Conservation (phyloP, 2,329 filamentous ascomycete species). For the Venturia effusa region DNA sequence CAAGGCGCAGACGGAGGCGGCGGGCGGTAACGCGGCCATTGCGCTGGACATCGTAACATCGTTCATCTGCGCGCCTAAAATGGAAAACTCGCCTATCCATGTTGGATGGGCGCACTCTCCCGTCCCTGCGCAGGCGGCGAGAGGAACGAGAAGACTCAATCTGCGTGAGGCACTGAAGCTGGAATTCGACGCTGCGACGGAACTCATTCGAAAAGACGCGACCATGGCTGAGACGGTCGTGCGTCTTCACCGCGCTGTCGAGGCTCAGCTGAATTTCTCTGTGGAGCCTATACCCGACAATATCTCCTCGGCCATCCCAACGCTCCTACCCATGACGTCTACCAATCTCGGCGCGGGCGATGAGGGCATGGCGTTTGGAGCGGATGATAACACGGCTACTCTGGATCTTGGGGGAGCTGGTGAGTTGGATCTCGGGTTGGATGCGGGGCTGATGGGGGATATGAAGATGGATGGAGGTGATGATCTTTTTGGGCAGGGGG, state of each 20-base stretch:
- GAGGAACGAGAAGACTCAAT: constrained; percentile 32
- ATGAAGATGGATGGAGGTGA: constrained; percentile 19
- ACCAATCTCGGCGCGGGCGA: background rate
- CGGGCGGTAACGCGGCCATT: constrained; percentile 40
- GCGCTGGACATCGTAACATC: constrained; percentile 60
- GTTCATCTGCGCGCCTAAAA: constrained; percentile 55
- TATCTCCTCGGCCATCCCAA: constrained; percentile 15
- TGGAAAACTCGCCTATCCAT: constrained; percentile 25
- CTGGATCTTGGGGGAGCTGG: constrained; percentile 14
- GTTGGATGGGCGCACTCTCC: constrained; percentile 24
- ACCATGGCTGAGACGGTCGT: constrained; percentile 50
- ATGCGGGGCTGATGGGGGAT: constrained; percentile 9
- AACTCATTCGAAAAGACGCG: constrained; percentile 45
- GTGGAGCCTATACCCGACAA: constrained; percentile 20
- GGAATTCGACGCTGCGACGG: constrained; percentile 47
- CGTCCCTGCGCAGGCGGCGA: constrained; percentile 19
- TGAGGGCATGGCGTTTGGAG: constrained; percentile 1
- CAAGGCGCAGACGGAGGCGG: constrained; percentile 47
- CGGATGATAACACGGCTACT: background rate
- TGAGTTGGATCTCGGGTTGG: constrained; percentile 15
- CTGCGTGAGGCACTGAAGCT: constrained; percentile 49
- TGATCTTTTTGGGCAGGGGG: constrained; percentile 17
- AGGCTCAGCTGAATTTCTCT: constrained; percentile 44
- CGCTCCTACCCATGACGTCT: constrained; percentile 16
- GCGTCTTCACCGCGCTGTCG: constrained; percentile 52